phyloP scores from a whole-genome alignment of 2,329 filamentous ascomycete species.

The Nannizziopsis barbatae region DNA sequence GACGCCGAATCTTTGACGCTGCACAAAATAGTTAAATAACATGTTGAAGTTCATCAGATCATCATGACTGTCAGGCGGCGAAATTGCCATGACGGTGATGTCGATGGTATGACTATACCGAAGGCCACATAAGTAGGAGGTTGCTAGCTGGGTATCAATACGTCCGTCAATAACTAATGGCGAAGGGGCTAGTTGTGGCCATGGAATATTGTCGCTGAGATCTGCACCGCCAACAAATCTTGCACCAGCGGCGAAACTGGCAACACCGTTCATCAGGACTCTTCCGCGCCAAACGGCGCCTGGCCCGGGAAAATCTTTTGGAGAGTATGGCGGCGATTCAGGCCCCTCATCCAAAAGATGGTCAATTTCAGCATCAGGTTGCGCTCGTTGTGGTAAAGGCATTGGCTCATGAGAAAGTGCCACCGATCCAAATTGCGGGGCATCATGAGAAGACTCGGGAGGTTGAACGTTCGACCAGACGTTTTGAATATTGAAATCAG shows the following conservation, averaged over 20 bases:
- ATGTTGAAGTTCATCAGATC: conserved; percentile 56
- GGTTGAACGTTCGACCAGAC: conserved; percentile 77
- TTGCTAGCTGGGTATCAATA: conserved; percentile 70
- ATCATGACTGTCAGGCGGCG: conserved; percentile 47
- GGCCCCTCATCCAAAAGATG: conserved; percentile 72
- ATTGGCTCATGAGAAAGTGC: conserved; percentile 4
- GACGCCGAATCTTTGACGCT: conserved; percentile 75
- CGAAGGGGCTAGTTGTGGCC: conserved; percentile 63
- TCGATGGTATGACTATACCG: conserved; percentile 74
- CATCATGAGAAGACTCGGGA: conserved; percentile 43
- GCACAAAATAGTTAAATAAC: conserved; percentile 78
- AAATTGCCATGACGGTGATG: conserved; percentile 66
- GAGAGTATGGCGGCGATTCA: conserved; percentile 73
- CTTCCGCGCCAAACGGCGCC: conserved; percentile 69
- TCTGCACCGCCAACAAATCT: conserved; percentile 78
- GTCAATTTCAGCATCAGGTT: conserved; percentile 79
- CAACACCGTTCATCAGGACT: conserved; percentile 64
- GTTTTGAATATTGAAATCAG: conserved; percentile 71
- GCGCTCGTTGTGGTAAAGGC: conserved; percentile 35
- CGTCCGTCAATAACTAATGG: conserved; percentile 53
- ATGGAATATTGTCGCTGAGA: conserved; percentile 54
- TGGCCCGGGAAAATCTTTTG: conserved; percentile 59
- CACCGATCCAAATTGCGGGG: conserved; percentile 34
- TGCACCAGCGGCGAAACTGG: conserved; percentile 64
- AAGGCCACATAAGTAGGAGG: conserved; percentile 81